Base-by-base conservation (phyloP, 2,329 filamentous ascomycete genomes). In the Aurifilum marmelostoma region DNA sequence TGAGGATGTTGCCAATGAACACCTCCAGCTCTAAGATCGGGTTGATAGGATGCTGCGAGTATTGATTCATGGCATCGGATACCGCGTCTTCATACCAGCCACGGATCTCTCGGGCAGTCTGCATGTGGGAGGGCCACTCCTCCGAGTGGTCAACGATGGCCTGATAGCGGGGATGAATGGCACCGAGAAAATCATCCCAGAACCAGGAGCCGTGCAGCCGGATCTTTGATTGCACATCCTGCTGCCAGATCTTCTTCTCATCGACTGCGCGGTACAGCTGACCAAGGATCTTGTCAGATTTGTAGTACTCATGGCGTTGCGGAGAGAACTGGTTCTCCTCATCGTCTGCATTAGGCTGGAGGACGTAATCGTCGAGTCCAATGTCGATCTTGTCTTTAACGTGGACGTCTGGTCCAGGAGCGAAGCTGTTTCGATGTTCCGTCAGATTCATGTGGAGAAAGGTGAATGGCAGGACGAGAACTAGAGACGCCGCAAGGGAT, bases 211-310 rank as follows among this genome's bases (percentile, higher is more conserved):
- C 69, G 14, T 63, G 73, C 9, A 72, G 73, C 4, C n/a, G 50
- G 16, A 77, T 71, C 0, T 63, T 73, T 18, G 75, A 75, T 59
- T 77, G 80, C 52, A 85, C 83, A 21, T 89, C 78, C 6, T 85
- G 76, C 11, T 78, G 73, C 81, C 89, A 90, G 58, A 94, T 91
- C 65, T 85, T 83, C 60, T 83, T 83, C 77, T 96, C 92, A 73
- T 97, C 88, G 14, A 97, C 89, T 0, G 84, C 85, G 1, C 92
- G 87, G 75, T 92, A 96, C 0, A 97, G 81, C 5, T 83, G 78
- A 0, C 93, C 93, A 0, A 96, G 83, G 0, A 91, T 82, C 72
- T 92, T 93, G 0, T 87, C 73, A 1, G 90, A 93, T 41, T 78
- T 79, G 76, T 96, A 94, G 75, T 89, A 95, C 3, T 79, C 77